Conservation (phyloP, 2,329 filamentous ascomycete species). For the Acarospora socialis region DNA sequence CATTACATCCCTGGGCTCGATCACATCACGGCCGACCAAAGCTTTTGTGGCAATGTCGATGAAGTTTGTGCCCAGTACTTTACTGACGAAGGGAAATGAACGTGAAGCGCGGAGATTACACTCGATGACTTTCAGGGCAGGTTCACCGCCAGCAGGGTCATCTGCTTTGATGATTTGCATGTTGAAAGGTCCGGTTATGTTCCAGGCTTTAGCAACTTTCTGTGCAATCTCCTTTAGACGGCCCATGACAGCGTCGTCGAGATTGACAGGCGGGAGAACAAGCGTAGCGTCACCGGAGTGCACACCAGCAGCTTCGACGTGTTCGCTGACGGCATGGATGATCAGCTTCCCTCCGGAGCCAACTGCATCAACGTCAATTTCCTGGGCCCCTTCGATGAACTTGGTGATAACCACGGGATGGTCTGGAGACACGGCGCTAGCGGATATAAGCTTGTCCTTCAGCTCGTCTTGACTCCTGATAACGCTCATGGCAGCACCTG, state of each 20-base stretch:
- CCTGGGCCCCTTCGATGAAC: slow-evolving; percentile 91
- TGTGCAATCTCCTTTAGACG: slow-evolving; percentile 90
- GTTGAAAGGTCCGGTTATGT: slow-evolving; percentile 96
- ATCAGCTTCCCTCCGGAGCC: slow-evolving; percentile 74
- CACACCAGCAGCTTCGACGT: slow-evolving; percentile 92
- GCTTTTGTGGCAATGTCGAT: slow-evolving; percentile 91
- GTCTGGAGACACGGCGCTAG: slow-evolving; percentile 80
- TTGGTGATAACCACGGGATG: slow-evolving; percentile 97
- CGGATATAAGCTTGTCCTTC: slow-evolving; percentile 86
- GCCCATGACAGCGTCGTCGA: slow-evolving; percentile 63
- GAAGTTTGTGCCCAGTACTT: slow-evolving; percentile 92
- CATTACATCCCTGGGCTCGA: slow-evolving; percentile 80
- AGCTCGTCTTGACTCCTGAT: slow-evolving; percentile 79
- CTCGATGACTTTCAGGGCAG: slow-evolving; percentile 86
- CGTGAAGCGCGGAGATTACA: slow-evolving; percentile 95
- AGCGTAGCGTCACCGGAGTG: slow-evolving; percentile 96
- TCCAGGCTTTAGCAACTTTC: slow-evolving; percentile 95
- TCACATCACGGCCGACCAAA: slow-evolving; percentile 71
- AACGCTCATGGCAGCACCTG: slow-evolving; percentile 96
- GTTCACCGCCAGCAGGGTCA: slow-evolving; percentile 57
- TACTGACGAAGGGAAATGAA: slow-evolving; percentile 96
- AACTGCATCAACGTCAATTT: slow-evolving; percentile 93
- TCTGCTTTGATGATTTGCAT: slow-evolving; percentile 99
- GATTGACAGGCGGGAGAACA: slow-evolving; percentile 69
- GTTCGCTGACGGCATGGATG: slow-evolving; percentile 84